These are phyloP conservation scores for Trametes meyenii DNA, from an alignment of 768 basidiomycete species.

Conservation along the genomic window DNA sequence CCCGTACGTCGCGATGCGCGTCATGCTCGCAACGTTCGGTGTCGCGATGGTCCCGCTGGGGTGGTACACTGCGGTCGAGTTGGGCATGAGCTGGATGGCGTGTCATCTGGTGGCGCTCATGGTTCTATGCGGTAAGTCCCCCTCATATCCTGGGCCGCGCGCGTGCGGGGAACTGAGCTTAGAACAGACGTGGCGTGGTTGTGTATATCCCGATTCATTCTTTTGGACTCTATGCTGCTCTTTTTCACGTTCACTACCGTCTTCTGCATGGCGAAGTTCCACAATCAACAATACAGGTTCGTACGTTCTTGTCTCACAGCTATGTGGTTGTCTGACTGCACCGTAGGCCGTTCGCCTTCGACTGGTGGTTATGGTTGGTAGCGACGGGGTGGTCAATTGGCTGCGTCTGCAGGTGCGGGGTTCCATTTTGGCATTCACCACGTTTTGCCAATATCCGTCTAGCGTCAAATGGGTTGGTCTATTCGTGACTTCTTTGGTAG, in stretches of 20 bases:
- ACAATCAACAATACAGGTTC: slow-evolving; percentile 94
- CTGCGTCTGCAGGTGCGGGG: slow-evolving; percentile 78
- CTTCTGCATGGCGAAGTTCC: slow-evolving; percentile 93
- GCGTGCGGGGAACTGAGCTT: background rate
- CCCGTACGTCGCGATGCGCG: slow-evolving; percentile 93
- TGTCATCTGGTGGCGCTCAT: slow-evolving; percentile 93
- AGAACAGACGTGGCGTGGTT: slow-evolving; percentile 90
- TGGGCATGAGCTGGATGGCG: slow-evolving; percentile 88
- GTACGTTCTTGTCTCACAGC: slow-evolving; percentile 30
- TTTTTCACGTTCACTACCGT: slow-evolving; percentile 99
- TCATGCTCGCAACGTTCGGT: slow-evolving; percentile 93
- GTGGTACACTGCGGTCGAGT: slow-evolving; percentile 95
- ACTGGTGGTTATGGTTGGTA: slow-evolving; percentile 98
- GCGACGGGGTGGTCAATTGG: slow-evolving; percentile 95
- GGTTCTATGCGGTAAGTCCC: slow-evolving; percentile 79
- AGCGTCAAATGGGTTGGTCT: slow-evolving; percentile 97
- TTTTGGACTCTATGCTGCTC: slow-evolving; percentile 97
- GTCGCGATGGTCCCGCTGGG: slow-evolving; percentile 94
- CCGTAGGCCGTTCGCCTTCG: slow-evolving; percentile 83
- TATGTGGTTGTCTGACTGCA: slow-evolving; percentile 21
- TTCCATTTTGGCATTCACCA: background rate
- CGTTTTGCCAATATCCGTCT: background rate
- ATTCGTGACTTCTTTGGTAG: slow-evolving; percentile 93
- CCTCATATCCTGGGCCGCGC: background rate
- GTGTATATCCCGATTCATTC: slow-evolving; percentile 94